Evolutionary conservation across 805 yeast species (phyloP).

Genomic region (Yarrowia keelungensis): DNA sequence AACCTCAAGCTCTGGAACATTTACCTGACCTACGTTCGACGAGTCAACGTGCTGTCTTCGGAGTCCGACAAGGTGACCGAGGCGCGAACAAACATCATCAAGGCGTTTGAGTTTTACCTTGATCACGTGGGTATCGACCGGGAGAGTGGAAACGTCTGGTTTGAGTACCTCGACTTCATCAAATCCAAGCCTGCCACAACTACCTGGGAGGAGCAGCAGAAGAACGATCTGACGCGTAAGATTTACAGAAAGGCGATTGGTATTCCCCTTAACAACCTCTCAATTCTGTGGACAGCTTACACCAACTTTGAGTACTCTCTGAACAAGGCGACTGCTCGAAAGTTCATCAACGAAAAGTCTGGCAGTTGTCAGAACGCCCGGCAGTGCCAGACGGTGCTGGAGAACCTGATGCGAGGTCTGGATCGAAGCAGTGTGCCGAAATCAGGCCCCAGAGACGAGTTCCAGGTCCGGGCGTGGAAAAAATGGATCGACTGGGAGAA

Average conservation of each 20-base stretch:
- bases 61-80: constrained; percentile 74
- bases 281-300: constrained; percentile 80
- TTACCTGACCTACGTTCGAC: constrained; percentile 80
- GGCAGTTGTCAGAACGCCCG: constrained; percentile 88
- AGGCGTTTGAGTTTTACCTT: constrained; percentile 84
- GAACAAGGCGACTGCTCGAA: constrained; percentile 79
- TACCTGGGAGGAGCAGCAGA: constrained; percentile 85
- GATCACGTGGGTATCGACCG: constrained; percentile 81
- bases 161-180: constrained; percentile 79
- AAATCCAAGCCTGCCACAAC: constrained; percentile 63
- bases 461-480: constrained; percentile 66
- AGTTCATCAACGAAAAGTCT: constrained; percentile 80
- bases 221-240: constrained; percentile 75
- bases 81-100: constrained; percentile 73
- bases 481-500: constrained; percentile 83
- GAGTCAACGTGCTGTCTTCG: constrained; percentile 65
- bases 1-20: constrained; percentile 75
- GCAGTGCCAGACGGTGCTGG: constrained; percentile 74
- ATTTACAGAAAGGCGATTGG: constrained; percentile 71
- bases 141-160: constrained; percentile 75
- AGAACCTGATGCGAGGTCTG: constrained; percentile 61
- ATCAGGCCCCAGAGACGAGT: constrained; percentile 44
- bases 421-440: constrained; percentile 51
- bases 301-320: constrained; percentile 82
- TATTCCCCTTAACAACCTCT: constrained; percentile 80